Evolutionary conservation across 225 moss, liverwort and hornwort species (phyloP), one percentile per base, ranked within the genome.

Genomic region (Pleurozium schreberi): DNA sequence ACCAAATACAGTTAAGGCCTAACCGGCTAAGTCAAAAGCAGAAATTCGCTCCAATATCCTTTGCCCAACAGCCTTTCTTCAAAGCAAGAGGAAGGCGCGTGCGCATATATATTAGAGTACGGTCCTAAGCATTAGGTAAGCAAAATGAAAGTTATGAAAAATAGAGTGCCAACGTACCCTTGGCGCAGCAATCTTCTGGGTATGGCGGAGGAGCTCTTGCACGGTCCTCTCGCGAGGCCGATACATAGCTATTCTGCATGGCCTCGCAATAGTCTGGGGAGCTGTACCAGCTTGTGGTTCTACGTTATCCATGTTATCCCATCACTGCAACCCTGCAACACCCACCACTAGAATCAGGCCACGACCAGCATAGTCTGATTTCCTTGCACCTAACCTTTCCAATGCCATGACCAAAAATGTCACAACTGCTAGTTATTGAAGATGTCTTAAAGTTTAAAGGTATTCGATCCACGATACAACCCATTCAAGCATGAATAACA

Each of bases 191-290:
- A 94, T 91, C 91, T 93, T 94, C 83, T 90, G 92, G 20, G 94
- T 92, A 87, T 87, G 90, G 74, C 91, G 92, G 87, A 94, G 94
- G 85, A 94, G 94, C 89, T 94, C 94, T 87, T 94, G 91, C 88
- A 94, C 87, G 83, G 93, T 94, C 94, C 93, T 94, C 87, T 88
- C 91, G 70, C 85, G 92, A 90, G 91, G 91, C 87, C 87, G 93
- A 90, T 85, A 83, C 93, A 94, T 94, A 73, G 90, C 90, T 91
- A 75, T 82, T 85, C 88, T 88, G 90, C 91, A 89, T 87, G 89
- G 88, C 84, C 89, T 91, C 76, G 88, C 85, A 80, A 79, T 59
- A 85, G 69, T 75, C 87, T 85, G 87, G 81, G 67, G 93, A 93
- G 91, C 91, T 91, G 87, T 84, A 85, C 82, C 90, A 86, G 88